Base-by-base conservation (phyloP, 2,329 filamentous ascomycete genomes). In the Paracamarosporium sp. region DNA sequence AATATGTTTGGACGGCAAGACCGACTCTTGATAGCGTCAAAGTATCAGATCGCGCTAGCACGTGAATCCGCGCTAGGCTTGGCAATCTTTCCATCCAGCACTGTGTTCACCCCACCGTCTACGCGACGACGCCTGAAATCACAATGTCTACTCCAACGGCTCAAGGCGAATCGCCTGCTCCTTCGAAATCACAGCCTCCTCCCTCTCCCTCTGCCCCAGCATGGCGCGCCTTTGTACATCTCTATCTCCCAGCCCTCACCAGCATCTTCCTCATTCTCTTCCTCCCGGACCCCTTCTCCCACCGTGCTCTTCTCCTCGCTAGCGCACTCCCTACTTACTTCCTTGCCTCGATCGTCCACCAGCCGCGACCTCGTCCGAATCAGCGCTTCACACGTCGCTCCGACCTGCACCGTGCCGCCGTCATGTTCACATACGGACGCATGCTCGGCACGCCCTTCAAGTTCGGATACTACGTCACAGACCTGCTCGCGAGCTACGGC, bases 331-430 rank as follows among this genome's bases (percentile, higher is more conserved):
- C 64, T 9, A 64, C 59, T 1, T 57, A 66, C 30, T 41, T 62
- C 36, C 11, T 62, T 15, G 63, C 40, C 11, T 65, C 64, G 15
- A 22, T 52, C 24, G 33, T 61, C 24, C 62, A 65, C 27, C 53
- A 53, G 1, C 48, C 62, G 1, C 59, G 43, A 13, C 56, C 56
- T 12, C 41, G 55, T 41, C 45, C 61, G 41, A 41, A 46, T 22
- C 41, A 63, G 28, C 62, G 63, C 41, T 69, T 68, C 54, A 64
- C 60, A 15, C 63, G 59, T 45, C 62, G 56, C 20, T 48, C 56
- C 28, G 44, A 55, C 27, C 20, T 61, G 5, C 63, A 62, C 45
- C 66, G 61, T 24, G 62, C 61, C 15, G 50, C 50, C 7, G 50
- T 67, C 8, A 53, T 65, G 27, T 60, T 60, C 15, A 64, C 60